Conservation (phyloP, 805 yeast species). For the Diddensiella transvaalensis region DNA sequence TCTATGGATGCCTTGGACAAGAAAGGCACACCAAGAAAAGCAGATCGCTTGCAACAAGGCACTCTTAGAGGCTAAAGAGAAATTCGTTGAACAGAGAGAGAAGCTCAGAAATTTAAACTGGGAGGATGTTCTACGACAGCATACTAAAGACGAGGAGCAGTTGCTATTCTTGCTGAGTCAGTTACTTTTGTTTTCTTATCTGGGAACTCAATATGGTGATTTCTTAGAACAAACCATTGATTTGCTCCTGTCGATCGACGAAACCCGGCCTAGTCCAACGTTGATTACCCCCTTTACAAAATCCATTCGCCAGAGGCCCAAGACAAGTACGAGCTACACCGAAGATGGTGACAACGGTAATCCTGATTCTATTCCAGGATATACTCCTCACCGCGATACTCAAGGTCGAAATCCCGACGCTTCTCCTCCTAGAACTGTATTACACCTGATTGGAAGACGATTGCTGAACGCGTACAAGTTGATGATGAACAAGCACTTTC, state of each 20-base stretch:
- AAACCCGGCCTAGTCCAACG: conserved; percentile 18
- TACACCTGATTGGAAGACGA: conserved; percentile 25
- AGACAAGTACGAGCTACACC: not conserved
- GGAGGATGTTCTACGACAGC: conserved; percentile 1
- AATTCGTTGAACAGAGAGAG: not conserved
- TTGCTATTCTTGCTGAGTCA: conserved; percentile 15
- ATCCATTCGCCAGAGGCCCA: conserved; percentile 2
- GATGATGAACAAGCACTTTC: conserved; percentile 15
- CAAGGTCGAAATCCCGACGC: conserved; percentile 32
- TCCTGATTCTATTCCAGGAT: conserved; percentile 12
- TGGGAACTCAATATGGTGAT: conserved; percentile 11
- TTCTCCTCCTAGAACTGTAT: conserved; percentile 28
- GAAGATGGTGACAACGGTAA: conserved; percentile 4
- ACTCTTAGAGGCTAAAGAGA: not conserved
- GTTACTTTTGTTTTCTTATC: conserved; percentile 21
- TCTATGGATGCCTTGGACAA: conserved; percentile 10
- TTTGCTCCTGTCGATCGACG: conserved; percentile 15
- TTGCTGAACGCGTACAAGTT: conserved; percentile 7
- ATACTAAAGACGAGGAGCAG: conserved; percentile 3
- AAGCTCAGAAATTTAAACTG: conserved; percentile 7
- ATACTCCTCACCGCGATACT: conserved; percentile 5
- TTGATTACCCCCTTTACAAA: conserved; percentile 19
- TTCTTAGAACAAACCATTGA: conserved; percentile 9
- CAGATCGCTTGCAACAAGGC: not conserved
- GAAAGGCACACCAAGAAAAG: not conserved